A percentile compares a stretch with the other conserved stretches of the same genome.
Conservation (phyloP, 2,329 filamentous ascomycete genomes). For the Colletotrichum sp. region DNA sequence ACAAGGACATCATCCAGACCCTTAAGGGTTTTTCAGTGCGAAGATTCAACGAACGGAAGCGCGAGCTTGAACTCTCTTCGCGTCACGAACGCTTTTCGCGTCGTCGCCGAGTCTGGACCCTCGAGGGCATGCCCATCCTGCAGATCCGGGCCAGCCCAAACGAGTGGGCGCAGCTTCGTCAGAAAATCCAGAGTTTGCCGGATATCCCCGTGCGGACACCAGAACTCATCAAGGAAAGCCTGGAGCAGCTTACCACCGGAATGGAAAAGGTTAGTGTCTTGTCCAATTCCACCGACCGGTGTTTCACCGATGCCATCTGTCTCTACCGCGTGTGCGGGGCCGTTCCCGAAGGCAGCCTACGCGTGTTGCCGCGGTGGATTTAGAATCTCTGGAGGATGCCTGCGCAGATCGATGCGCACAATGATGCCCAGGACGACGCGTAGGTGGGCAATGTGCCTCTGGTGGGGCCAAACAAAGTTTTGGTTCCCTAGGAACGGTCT, state of each 20-base stretch:
- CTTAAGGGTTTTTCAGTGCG: background rate
- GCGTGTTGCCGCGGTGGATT: background rate
- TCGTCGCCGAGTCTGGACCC: background rate
- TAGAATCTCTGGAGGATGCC: background rate
- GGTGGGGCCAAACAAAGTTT: background rate
- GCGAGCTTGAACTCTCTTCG: too few species aligned
- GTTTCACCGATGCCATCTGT: too few species aligned
- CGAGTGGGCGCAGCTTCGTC: background rate
- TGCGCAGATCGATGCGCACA: too few species aligned
- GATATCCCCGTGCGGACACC: background rate
- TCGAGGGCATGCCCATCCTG: background rate
- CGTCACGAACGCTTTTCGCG: background rate
- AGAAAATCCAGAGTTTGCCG: background rate
- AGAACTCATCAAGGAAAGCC: background rate
- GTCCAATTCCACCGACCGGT: too few species aligned
- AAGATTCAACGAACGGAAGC: too few species aligned
- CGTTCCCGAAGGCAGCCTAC: background rate
- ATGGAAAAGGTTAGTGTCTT: background rate
- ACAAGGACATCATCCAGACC: background rate
- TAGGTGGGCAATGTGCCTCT: background rate
- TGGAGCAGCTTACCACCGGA: background rate
- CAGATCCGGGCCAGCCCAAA: background rate
- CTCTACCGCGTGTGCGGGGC: background rate
- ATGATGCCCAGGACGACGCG: too few species aligned
- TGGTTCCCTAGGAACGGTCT: background rate